Conservation (phyloP, 345 rosid species). For the Ricinus communis region DNA sequence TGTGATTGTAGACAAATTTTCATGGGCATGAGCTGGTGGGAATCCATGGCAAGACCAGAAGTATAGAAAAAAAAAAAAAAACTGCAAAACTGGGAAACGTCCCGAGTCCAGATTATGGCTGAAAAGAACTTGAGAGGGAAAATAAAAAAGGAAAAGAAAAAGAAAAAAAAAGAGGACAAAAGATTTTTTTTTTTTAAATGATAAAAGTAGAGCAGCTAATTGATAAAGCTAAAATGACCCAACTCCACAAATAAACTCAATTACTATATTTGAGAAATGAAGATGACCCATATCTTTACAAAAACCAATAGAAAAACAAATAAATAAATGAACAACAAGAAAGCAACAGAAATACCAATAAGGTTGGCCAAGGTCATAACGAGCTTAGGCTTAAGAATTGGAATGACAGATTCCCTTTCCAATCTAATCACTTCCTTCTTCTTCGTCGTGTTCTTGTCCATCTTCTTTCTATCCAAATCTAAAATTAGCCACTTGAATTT, state of each 20-base stretch:
- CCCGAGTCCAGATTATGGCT: background rate
- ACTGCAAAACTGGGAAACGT: slow-evolving; percentile 5
- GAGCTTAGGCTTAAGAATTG: slow-evolving; percentile 86
- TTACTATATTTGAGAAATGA: background rate
- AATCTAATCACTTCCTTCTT: slow-evolving; percentile 71
- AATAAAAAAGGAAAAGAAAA: too few relatives aligned
- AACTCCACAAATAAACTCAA: background rate
- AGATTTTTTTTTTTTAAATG: background rate
- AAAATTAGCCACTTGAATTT: background rate
- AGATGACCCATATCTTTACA: background rate
- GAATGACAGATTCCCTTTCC: slow-evolving; percentile 91
- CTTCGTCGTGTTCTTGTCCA: slow-evolving; percentile 19
- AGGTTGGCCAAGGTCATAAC: slow-evolving; percentile 92
- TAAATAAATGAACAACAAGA: background rate
- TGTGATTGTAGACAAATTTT: background rate
- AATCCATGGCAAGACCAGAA: background rate
- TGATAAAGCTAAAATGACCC: background rate
- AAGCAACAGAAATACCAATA: slow-evolving; percentile 48
- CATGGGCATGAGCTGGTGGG: background rate
- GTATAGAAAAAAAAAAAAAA: background rate
- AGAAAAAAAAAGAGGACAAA: background rate
- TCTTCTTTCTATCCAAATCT: slow-evolving; percentile 7
- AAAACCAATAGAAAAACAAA: background rate
- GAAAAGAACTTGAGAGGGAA: too few relatives aligned
- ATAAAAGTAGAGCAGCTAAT: background rate